These are phyloP conservation scores for Rhizopogon roseolus DNA, from an alignment of 768 basidiomycete genomes.

Conservation along the genomic window DNA sequence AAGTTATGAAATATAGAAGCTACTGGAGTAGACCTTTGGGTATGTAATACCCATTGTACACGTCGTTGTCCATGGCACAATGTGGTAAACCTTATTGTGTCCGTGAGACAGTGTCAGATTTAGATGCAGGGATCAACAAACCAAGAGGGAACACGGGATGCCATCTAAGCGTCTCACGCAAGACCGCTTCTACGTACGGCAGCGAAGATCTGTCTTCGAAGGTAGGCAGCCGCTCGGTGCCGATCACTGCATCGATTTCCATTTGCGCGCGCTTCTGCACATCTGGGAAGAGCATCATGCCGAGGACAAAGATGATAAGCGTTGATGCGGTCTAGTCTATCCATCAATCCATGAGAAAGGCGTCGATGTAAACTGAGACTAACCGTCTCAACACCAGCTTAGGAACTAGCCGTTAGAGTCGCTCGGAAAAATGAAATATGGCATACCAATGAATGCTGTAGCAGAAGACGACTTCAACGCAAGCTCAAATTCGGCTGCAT, in stretches of 20 bases:
- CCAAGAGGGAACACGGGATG: slow-evolving; percentile 29
- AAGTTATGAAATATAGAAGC: neutral
- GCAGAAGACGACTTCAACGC: slow-evolving; percentile 27
- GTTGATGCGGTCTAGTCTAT: slow-evolving; percentile 26
- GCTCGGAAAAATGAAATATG: neutral
- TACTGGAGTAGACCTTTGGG: slow-evolving; percentile 16
- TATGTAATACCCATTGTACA: slow-evolving; percentile 21
- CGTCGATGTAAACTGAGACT: neutral
- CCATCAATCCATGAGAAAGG: neutral
- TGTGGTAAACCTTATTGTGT: slow-evolving; percentile 21
- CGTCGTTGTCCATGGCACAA: slow-evolving; percentile 18
- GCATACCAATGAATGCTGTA: slow-evolving; percentile 27
- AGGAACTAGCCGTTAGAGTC: slow-evolving; percentile 1
- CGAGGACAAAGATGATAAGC: slow-evolving; percentile 25
- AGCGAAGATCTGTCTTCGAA: slow-evolving; percentile 23
- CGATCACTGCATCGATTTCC: slow-evolving; percentile 29
- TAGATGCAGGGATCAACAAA: slow-evolving; percentile 2
- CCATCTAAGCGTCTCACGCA: slow-evolving; percentile 32
- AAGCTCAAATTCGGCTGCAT: slow-evolving; percentile 19
- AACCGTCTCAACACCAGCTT: slow-evolving; percentile 27
- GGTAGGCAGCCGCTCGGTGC: slow-evolving; percentile 20
- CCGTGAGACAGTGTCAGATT: neutral
- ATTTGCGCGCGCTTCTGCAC: slow-evolving; percentile 28
- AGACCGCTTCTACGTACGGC: slow-evolving; percentile 27
- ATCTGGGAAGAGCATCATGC: slow-evolving; percentile 30